phyloP scores from a whole-genome alignment of 2,329 filamentous ascomycete species.

The Pestalotiopsis sp. region DNA sequence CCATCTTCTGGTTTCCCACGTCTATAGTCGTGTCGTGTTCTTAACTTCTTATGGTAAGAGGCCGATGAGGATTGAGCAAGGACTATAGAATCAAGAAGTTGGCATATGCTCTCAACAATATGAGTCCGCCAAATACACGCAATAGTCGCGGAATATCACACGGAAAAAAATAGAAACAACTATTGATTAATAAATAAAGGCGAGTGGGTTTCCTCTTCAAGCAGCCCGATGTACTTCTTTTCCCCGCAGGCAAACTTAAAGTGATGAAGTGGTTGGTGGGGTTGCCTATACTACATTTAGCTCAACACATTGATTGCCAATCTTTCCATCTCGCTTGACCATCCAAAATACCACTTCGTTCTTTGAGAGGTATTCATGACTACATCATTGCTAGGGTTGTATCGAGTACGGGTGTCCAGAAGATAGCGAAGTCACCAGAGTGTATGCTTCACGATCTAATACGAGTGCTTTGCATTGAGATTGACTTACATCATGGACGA shows the following conservation, averaged over 20 bases:
- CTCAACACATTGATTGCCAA: constrained; percentile 6
- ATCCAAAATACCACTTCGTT: not conserved
- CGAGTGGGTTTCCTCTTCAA: constrained; percentile 4
- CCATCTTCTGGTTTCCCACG: constrained; percentile 19
- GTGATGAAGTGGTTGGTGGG: constrained; percentile 6
- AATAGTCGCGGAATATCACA: not conserved
- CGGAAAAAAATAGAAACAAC: not conserved
- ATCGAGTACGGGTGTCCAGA: not conserved
- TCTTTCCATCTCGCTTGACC: constrained; percentile 12
- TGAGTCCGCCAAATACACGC: too few relatives aligned
- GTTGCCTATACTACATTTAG: constrained; percentile 13
- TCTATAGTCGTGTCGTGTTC: not conserved
- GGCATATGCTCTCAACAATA: not conserved
- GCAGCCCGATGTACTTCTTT: not conserved
- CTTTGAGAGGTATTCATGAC: not conserved
- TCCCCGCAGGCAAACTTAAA: constrained; percentile 5
- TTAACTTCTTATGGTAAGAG: too few relatives aligned
- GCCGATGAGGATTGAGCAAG: not conserved
- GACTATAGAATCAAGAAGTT: not conserved
- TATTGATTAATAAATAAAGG: not conserved
- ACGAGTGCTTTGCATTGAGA: not conserved
- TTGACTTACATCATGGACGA: not conserved
- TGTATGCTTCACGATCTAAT: not conserved
- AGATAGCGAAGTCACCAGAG: not conserved
- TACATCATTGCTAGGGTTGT: not conserved